Base-by-base conservation (phyloP, 768 basidiomycete genomes). In the Gloeostereum incarnatum region DNA sequence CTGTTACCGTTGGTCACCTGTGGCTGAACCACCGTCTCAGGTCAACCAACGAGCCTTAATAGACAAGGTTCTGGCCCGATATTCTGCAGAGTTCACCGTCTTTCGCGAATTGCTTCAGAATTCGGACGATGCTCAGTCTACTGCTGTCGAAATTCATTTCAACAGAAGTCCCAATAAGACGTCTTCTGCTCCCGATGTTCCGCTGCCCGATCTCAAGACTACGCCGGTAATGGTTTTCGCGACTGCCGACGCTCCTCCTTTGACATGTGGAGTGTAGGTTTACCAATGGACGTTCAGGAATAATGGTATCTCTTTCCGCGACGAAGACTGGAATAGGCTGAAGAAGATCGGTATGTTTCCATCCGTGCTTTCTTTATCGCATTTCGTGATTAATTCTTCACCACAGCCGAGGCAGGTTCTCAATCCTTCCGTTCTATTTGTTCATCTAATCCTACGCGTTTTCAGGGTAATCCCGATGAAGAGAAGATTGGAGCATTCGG, bases 401-500 rank as follows among this genome's bases (percentile, higher is more conserved):
- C n/a, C n/a, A n/a, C n/a, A n/a, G n/a, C n/a, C n/a, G n/a, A n/a
- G n/a, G n/a, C n/a, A n/a, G n/a, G n/a, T n/a, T 17, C 38, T 32
- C 25, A 5, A 31, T 16, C 35, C 3, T 29, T 14, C 41, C 6
- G 46, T 25, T 22, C 2, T 19, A 20, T 33, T 34, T 16, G 34
- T 25, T 22, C 21, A 17, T 2, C 7, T 14, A n/a, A 20, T 25
- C n/a, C 22, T 16, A 18, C 11, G 39, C 45, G 41, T 47, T 79
- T 93, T 92, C 7, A 90, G 49, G 92, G 93, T 0, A 96, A 97
- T 54, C 92, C 92, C 0, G 86, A 92, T 47, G 88, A 93, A 56
- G 79, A 84, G 57, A 92, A 91, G 65, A 91, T 98, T 33, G 93
- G 94, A 10, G 90, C 91, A n/a, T 90, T 90, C 48, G 88, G 86